Evolutionary conservation across 176 grass and related monocot genomes (phyloP), one percentile per base, ranked within the genome.

Genomic region (barley (Hordeum vulgare)): DNA sequence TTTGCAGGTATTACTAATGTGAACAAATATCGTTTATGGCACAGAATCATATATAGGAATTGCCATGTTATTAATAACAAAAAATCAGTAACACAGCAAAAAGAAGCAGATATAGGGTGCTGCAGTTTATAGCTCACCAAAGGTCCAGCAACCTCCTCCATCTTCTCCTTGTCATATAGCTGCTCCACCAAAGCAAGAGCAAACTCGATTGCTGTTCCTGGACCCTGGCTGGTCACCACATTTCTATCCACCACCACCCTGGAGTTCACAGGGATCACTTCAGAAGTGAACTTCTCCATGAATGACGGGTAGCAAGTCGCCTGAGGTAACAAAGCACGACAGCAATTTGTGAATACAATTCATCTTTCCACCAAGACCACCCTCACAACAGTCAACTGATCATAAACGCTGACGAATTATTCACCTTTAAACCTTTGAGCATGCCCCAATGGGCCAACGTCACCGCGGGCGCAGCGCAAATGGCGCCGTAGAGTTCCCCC

Each of bases 391-490:
- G 20, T 39, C 15, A 71, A 77, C 4, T 71, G 10, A 84, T 61
- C n/a, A 21, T 31, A 54, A 61, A 34, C 57, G n/a, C 26, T 4
- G 51, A 40, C 64, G n/a, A 54, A n/a, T 25, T 41, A 0, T 31
- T 57, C 45, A 92, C 96, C 89, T 98, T 98, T 82, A 95, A 20
- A 15, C 93, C 93, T 54, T 98, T 94, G 47, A 98, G 96, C 60
- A 95, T 74, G 47, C 96, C 93, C 96, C 96, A 98, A 18, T 94
- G 84, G 26, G 84, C 93, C 21, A 95, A 71, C 2, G 91, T 87
- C 49, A 90, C 91, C 4, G 93, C 87, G 0, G 93, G 88, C 9
- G 92, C 87, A 0, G 91, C 91, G 26, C 91, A 98, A 42, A 98
- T 95, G 75, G 92, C 96, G 2, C 85, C 89, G 31, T 98, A 95